These are phyloP conservation scores for Arthrobotrys iridis DNA, from an alignment of 2,329 filamentous ascomycete genomes.

Conservation along the genomic window DNA sequence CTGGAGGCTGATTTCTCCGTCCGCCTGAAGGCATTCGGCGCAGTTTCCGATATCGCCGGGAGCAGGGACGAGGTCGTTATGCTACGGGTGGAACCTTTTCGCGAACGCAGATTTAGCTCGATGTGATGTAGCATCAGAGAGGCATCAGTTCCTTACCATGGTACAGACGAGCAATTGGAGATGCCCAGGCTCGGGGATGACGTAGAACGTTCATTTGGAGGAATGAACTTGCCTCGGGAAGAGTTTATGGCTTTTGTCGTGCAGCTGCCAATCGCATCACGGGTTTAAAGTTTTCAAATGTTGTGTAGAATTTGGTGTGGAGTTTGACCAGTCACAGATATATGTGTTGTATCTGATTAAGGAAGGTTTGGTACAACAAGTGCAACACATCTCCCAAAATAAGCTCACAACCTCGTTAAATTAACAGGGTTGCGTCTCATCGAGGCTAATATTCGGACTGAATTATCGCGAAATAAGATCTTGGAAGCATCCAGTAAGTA, in stretches of 20 bases:
- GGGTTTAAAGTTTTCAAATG: background rate
- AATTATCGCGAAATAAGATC: background rate
- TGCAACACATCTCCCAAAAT: constrained; percentile 15
- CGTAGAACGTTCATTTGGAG: constrained; percentile 40
- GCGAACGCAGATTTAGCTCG: background rate
- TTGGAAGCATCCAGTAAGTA: background rate
- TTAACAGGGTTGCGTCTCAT: background rate
- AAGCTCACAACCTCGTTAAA: background rate
- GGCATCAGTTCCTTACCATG: constrained; percentile 22
- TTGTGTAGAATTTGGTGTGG: constrained; percentile 32
- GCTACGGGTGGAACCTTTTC: constrained; percentile 12
- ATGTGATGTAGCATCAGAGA: background rate
- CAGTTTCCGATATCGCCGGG: background rate
- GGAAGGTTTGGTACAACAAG: constrained; percentile 48
- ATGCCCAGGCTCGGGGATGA: constrained; percentile 23
- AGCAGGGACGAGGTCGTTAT: constrained; percentile 15
- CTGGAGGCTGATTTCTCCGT: constrained; percentile 6
- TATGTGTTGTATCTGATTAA: constrained; percentile 5
- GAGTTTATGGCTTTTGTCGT: constrained; percentile 15
- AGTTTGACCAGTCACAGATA: background rate
- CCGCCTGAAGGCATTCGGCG: background rate
- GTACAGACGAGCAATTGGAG: constrained; percentile 17
- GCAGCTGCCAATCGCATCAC: constrained; percentile 12
- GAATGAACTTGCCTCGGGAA: constrained; percentile 22
- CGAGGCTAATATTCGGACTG: background rate